These are phyloP conservation scores for Phyllosticta citribraziliensis DNA, from an alignment of 2,329 filamentous ascomycete genomes.

Conservation along the genomic window DNA sequence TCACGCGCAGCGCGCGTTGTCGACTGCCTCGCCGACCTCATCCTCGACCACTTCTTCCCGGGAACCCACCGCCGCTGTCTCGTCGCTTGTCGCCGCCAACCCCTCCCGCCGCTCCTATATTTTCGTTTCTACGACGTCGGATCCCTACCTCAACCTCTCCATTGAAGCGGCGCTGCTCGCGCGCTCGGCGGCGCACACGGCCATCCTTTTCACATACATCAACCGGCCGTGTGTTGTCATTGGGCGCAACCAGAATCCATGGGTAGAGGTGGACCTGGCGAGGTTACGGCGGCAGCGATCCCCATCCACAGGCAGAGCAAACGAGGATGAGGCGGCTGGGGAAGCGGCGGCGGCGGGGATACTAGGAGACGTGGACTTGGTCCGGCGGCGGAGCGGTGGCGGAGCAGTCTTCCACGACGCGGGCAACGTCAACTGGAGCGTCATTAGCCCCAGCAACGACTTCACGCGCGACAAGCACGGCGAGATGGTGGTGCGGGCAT, in stretches of 20 bases:
- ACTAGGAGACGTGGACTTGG: constrained; percentile 47
- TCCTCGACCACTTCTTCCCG: neutral
- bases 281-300: constrained; percentile 36
- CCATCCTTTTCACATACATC: constrained; percentile 75
- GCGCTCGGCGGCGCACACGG: constrained; percentile 60
- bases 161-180: constrained; percentile 86
- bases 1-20: neutral
- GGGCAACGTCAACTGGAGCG: constrained; percentile 91
- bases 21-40: neutral
- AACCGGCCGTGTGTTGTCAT: constrained; percentile 84
- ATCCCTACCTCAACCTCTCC: constrained; percentile 85
- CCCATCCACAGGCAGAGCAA: neutral
- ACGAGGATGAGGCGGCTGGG: neutral
- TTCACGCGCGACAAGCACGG: constrained; percentile 86
- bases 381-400: constrained; percentile 78
- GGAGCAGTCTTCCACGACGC: constrained; percentile 89
- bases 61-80: constrained; percentile 10
- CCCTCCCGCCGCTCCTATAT: constrained; percentile 31
- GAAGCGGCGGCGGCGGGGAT: neutral
- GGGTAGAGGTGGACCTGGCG: constrained; percentile 75
- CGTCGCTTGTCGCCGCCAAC: constrained; percentile 12
- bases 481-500: constrained; percentile 82
- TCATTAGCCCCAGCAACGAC: constrained; percentile 65
- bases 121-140: constrained; percentile 44
- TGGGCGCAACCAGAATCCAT: constrained; percentile 95